These are phyloP conservation scores for Starmerella vaccinii DNA, from an alignment of 805 yeast species.

Conservation along the genomic window DNA sequence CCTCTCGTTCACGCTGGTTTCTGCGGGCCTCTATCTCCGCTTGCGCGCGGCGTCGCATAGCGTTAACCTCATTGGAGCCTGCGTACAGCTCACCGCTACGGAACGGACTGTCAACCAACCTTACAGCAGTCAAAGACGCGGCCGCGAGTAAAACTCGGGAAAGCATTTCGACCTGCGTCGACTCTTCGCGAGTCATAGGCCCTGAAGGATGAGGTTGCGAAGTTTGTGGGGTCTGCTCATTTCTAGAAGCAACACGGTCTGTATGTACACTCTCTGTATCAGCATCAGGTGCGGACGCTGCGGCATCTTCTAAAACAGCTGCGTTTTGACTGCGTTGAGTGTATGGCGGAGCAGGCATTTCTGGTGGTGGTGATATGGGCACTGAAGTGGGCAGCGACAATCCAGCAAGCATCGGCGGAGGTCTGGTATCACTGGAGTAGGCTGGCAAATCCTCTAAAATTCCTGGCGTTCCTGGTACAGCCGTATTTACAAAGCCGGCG, in stretches of 20 bases:
- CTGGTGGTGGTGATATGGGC: background rate
- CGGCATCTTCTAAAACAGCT: background rate
- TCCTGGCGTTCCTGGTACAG: constrained; percentile 2
- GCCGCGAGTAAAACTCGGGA: constrained; percentile 14
- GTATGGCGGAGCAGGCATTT: background rate
- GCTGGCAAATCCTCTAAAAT: background rate
- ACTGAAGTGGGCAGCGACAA: background rate
- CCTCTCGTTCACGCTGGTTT: background rate
- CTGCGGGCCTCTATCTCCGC: background rate
- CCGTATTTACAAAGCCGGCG: background rate
- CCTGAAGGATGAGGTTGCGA: background rate
- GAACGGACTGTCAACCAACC: constrained; percentile 11
- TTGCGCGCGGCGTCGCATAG: constrained; percentile 6
- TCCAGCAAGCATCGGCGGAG: background rate
- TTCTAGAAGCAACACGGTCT: background rate
- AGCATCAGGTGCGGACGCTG: background rate
- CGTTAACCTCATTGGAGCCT: constrained; percentile 10
- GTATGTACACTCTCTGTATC: background rate
- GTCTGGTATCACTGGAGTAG: background rate
- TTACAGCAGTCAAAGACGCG: constrained; percentile 13
- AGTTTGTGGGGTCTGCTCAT: background rate
- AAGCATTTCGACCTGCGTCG: constrained; percentile 5
- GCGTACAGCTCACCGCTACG: constrained; percentile 14
- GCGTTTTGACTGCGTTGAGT: background rate
- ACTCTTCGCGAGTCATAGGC: background rate